phyloP scores from a whole-genome alignment of 129 eudicot species.

The Helianthus tuberosus region DNA sequence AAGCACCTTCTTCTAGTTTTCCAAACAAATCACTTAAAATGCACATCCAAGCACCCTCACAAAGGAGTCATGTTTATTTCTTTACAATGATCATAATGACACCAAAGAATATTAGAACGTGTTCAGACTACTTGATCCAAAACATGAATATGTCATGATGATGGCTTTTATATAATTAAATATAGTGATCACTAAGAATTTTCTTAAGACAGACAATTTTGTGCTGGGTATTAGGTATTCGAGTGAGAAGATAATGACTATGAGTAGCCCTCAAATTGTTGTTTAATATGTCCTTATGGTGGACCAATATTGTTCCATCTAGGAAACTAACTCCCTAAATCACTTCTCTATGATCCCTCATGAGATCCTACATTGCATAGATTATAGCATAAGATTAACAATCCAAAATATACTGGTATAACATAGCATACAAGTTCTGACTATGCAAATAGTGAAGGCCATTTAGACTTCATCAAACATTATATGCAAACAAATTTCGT shows the following conservation, averaged over 20 bases:
- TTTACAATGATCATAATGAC: not conserved
- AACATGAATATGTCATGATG: not conserved
- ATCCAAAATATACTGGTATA: not conserved
- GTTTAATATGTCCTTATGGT: not conserved
- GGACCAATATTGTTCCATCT: not conserved
- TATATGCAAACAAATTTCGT: not conserved
- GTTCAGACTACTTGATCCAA: not conserved
- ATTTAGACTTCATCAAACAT: not conserved
- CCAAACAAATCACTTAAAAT: too few species aligned
- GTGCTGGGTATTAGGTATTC: not conserved
- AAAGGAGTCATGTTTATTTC: not conserved
- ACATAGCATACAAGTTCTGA: not conserved
- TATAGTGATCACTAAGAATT: too few species aligned
- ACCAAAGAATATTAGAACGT: not conserved
- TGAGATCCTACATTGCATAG: not conserved
- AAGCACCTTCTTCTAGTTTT: not conserved
- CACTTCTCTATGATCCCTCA: conserved; percentile 3
- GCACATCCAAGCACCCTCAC: not conserved
- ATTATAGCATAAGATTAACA: not conserved
- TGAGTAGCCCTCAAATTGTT: not conserved
- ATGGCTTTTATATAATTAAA: not conserved
- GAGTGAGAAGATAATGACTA: not conserved
- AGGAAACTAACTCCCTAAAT: not conserved
- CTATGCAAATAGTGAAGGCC: not conserved
- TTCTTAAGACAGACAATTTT: not conserved